Evolutionary conservation across 192 early-diverging fungal species (phyloP).

Genomic region (Funneliformis mosseae): DNA sequence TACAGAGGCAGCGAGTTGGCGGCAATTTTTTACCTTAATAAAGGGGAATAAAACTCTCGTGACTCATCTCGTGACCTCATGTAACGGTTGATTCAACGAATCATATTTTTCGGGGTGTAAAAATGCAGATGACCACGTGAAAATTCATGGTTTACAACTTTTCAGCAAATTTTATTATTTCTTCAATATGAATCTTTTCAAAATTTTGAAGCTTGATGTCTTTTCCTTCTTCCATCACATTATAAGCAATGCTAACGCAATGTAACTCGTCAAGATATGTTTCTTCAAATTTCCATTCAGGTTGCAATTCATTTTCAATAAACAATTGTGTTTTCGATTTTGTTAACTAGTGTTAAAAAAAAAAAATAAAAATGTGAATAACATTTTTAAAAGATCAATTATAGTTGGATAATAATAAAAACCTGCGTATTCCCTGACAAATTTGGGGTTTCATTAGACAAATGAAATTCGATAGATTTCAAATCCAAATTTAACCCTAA

Average conservation of each 20-base stretch:
- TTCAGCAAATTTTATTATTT: background rate
- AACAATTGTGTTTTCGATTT: constrained; percentile 18
- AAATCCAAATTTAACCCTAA: constrained; percentile 54
- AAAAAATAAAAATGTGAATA: constrained; percentile 4
- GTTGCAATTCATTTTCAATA: background rate
- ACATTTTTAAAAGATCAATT: background rate
- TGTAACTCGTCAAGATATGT: constrained; percentile 28
- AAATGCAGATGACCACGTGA: background rate
- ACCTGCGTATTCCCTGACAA: constrained; percentile 6
- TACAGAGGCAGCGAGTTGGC: too few species aligned
- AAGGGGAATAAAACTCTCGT: background rate
- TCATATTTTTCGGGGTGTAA: too few species aligned
- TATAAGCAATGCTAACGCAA: constrained; percentile 19
- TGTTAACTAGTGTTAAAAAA: background rate
- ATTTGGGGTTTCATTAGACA: constrained; percentile 26
- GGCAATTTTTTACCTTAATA: background rate
- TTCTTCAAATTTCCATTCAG: constrained; percentile 31
- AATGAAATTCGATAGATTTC: constrained; percentile 47
- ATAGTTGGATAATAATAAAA: background rate
- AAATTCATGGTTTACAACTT: background rate
- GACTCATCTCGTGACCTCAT: too few species aligned
- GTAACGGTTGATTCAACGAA: too few species aligned
- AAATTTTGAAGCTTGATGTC: background rate
- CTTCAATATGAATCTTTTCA: constrained; percentile 14
- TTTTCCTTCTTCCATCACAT: background rate